Base-by-base conservation (phyloP, 441 rosid species). In the Rhodomyrtus psidioides region DNA sequence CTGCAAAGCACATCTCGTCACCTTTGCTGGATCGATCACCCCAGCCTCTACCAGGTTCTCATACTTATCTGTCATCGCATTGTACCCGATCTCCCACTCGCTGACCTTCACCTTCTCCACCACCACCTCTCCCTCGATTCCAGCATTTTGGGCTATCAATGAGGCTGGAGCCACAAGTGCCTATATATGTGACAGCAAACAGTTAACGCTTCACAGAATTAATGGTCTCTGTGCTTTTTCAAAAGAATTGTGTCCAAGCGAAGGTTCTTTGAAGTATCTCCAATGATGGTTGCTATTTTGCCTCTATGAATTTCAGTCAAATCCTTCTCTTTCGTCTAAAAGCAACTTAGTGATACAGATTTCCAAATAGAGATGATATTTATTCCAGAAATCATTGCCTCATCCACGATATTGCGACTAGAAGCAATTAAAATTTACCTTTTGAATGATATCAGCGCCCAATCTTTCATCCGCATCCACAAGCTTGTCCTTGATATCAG, bases 11-110 rank as follows among this genome's bases (percentile, higher is more conserved):
- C 99, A 97, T 90, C 99, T 94, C 2, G 98, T 88, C 88, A 97
- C 99, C 95, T 97, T 97, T 1, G 99, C 98, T 0, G 99, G 99
- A 88, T 97, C 99, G 4, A 97, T 96, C 54, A 97, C 95, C 86
- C 99, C 99, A 17, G 96, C 94, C 84, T 91, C 95, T 87, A 97
- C 89, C 88, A 97, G 89, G 89, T 97, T 94, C 92, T 97, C 99
- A 51, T 94, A 97, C 7, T 88, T 92, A 90, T 96, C 99, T 2
- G 94, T 92, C 98, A 95, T 92, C 1, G 99, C 99, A 26, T 97
- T 97, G 92, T 97, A 97, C 5, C 99, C 99, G 3, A 93, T 86
- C 90, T 96, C 98, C 99, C 99, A 96, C 79, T 94, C 97, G 5
- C 96, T 83, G 16, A 12, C 89, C 93, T 89, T 91, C 19, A 97